Base-by-base conservation (phyloP, 345 rosid species). In the Ceriops zippeliana region DNA sequence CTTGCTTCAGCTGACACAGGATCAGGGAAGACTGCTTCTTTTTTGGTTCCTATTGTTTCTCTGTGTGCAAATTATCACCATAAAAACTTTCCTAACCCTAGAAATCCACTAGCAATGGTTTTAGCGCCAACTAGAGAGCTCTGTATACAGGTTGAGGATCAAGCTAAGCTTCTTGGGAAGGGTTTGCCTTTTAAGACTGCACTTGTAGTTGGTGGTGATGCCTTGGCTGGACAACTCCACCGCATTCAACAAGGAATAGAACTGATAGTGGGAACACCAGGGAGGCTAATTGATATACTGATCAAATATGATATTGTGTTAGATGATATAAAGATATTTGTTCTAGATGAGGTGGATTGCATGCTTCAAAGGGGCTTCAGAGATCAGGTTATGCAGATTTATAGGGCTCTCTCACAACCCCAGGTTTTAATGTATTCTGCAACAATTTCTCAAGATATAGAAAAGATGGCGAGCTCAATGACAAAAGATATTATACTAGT, bases 121-220 rank as follows among this genome's bases (percentile, higher is more conserved):
- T 69, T 93, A 65, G 81, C 91, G 63, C 98, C 98, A 62, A 91
- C 95, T 26, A 87, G 98, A 78, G 97, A 93, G 81, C 92, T 93
- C 20, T 86, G 89, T 52, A 83, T 88, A 69, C 98, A 93, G 79
- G 86, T 90, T 42, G 98, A 93, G 83, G 90, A 87, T 56, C 91
- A 88, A 73, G 98, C 98, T 31, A 93, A 93, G 86, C 63, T 84
- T 71, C 86, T 93, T 32, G 97, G 95, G n/a, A 89, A 84, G 80
- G 97, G 96, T 64, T 79, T 93, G 78, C 96, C 90, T 32, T 91
- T 93, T 73, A 91, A 88, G 79, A 89, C 96, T 59, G 98, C 98
- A 4, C 97, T 91, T 46, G 91, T 91, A 53, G 96, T 91, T 62
- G 97, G 97, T 57, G 97, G 96, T 15, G 92, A 89, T 72, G 83